Evolutionary conservation across 2,329 filamentous ascomycete species (phyloP), one percentile per base, ranked within the genome.

Genomic region (Raffaelea deltoideospora): DNA sequence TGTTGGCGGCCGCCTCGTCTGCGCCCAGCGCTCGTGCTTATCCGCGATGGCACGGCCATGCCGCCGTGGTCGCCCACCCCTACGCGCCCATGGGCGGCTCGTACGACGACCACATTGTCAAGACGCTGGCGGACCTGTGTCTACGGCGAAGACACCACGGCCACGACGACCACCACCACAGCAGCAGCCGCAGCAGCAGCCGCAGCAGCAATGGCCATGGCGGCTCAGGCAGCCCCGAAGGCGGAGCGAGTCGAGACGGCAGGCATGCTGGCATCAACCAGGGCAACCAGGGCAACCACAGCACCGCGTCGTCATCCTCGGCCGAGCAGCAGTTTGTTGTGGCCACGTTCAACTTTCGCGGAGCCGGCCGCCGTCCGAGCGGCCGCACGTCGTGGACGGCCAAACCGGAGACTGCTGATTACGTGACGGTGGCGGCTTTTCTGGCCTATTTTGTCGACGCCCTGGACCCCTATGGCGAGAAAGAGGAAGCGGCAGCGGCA

Each of bases 291-390:
- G n/a, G n/a, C n/a, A n/a, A n/a, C n/a, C n/a, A n/a, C n/a, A n/a
- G n/a, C n/a, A n/a, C n/a, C n/a, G n/a, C n/a, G n/a, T n/a, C n/a
- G n/a, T n/a, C n/a, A n/a, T n/a, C n/a, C n/a, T n/a, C n/a, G 14
- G 5, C 27, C 9, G 15, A 23, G 13, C 59, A 65, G 36, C 83
- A 82, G 2, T 92, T 74, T 49, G 53, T 93, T 2, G 79, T 95
- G 3, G 78, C 70, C 8, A 93, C 85, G 0, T 95, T 96, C 57
- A 95, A 96, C 51, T 95, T 96, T 53, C 72, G 87, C 81, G 87
- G 61, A 36, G 56, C 37, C 11, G 41, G 37, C 2, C 38, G 37
- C 10, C 38, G 31, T 15, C 23, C 40, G 14, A 26, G 34, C 37
- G 86, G 86, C 5, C 69, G 69, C 34, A 94, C 87, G 1, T 88